Base-by-base conservation (phyloP, 1,284 basidiomycete species). In the Apiotrichum sp. region DNA sequence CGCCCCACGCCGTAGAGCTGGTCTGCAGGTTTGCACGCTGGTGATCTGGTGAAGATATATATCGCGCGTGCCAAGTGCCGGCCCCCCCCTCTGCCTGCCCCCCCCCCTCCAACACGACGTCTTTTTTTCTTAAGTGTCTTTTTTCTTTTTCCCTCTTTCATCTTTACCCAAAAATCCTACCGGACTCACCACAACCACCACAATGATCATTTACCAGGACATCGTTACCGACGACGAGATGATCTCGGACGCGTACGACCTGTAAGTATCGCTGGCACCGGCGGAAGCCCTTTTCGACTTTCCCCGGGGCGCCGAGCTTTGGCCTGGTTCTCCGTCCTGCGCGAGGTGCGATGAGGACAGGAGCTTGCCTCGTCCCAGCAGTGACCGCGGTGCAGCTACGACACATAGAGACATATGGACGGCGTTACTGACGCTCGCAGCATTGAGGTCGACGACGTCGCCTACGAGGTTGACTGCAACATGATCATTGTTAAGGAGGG, bases 171-270 rank as follows among this genome's bases (percentile, higher is more conserved):
- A 53, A 53, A 53, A 33, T 34, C 48, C 43, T 46, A 46, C 34
- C 45, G 42, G 33, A 49, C 33, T 52, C 22, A 46, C 55, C 54
- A 75, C 48, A 41, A 32, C 49, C 54, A 46, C 52, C 55, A 54
- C 55, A 52, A 77, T 77, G 75, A 56, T 75, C 46, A 63, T 77
- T 57, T 77, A 70, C 71, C 55, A 59, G 52, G 80, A 80, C 70
- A 72, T 89, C 63, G 46, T 98, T 58, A 79, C 84, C 61, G 84
- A 79, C 62, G 93, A 98, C 75, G 95, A 99, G 83, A 88, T 99
- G 83, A 83, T 89, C 83, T 92, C 91, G 46, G 91, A 95, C 80
- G 92, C 93, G 65, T 97, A 87, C 82, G 84, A 86, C 47, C 51
- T 88, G 88, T 92, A 68, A 67, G 84, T 42, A 35, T 29, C 31